Evolutionary conservation across 1,139 yeast genomes (phyloP).

Genomic region (Candida sanyaensis): DNA sequence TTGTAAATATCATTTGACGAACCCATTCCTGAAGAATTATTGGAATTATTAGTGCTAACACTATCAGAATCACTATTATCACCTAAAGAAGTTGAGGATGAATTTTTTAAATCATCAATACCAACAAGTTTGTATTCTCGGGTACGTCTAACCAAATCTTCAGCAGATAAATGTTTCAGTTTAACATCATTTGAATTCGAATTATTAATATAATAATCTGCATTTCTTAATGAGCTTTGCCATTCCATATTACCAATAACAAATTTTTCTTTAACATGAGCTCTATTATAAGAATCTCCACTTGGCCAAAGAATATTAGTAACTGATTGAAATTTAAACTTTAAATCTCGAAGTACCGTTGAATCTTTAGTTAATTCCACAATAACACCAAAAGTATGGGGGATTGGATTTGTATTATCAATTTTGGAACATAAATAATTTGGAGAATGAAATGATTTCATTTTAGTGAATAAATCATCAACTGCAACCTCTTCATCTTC

Average conservation of each 20-base stretch:
- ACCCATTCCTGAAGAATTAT: not conserved
- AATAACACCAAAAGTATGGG: conserved; percentile 49
- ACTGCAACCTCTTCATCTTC: too few species aligned
- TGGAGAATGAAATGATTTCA: conserved; percentile 31
- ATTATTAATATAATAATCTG: conserved; percentile 48
- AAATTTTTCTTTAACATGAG: conserved; percentile 46
- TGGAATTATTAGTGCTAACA: not conserved
- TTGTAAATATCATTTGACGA: conserved; percentile 30
- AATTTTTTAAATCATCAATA: conserved; percentile 11
- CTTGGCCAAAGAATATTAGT: conserved; percentile 54
- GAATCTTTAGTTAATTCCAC: conserved; percentile 39
- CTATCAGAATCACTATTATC: conserved; percentile 3
- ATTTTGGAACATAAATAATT: conserved; percentile 43
- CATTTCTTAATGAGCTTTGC: conserved; percentile 44
- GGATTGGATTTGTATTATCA: conserved; percentile 44
- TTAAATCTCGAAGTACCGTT: conserved; percentile 28
- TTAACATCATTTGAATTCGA: conserved; percentile 37
- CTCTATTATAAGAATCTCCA: conserved; percentile 52
- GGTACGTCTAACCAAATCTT: conserved; percentile 39
- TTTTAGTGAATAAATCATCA: conserved; percentile 6
- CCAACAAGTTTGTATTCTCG: conserved; percentile 33
- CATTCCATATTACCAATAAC: conserved; percentile 51
- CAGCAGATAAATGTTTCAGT: conserved; percentile 29
- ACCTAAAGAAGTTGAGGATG: not conserved
- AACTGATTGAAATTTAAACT: conserved; percentile 34